phyloP scores from a whole-genome alignment of 2,329 filamentous ascomycete genomes.

The Apiospora pterosperma region DNA sequence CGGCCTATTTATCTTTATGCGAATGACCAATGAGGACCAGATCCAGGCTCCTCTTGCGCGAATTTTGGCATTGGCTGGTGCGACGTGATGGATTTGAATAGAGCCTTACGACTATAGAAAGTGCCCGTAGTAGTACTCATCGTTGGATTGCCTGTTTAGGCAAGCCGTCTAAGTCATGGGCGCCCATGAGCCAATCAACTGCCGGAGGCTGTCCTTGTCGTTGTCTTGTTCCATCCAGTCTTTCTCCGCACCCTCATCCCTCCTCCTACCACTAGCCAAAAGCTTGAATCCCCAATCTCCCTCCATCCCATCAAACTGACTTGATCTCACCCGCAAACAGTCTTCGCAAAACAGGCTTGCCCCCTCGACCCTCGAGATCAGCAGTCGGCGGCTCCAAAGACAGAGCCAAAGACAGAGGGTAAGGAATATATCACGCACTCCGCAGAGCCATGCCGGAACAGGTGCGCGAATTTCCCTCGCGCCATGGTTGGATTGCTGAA shows the following conservation, averaged over 20 bases:
- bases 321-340: neutral
- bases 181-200: neutral
- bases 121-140: neutral
- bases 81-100: neutral
- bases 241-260: neutral
- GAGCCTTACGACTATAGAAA: neutral
- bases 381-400: no score
- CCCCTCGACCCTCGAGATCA: neutral
- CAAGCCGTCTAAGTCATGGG: neutral
- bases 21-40: neutral
- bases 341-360: neutral
- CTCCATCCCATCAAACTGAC: neutral
- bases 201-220: neutral
- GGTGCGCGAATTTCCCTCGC: constrained; percentile 5
- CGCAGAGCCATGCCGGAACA: constrained; percentile 4
- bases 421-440: neutral
- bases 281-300: neutral
- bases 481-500: neutral
- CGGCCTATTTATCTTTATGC: neutral
- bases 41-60: neutral
- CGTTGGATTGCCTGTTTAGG: neutral
- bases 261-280: neutral
- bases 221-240: neutral
- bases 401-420: neutral
- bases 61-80: neutral